phyloP scores from a whole-genome alignment of 495 filamentous ascomycete genomes.

The Neurospora sp. region DNA sequence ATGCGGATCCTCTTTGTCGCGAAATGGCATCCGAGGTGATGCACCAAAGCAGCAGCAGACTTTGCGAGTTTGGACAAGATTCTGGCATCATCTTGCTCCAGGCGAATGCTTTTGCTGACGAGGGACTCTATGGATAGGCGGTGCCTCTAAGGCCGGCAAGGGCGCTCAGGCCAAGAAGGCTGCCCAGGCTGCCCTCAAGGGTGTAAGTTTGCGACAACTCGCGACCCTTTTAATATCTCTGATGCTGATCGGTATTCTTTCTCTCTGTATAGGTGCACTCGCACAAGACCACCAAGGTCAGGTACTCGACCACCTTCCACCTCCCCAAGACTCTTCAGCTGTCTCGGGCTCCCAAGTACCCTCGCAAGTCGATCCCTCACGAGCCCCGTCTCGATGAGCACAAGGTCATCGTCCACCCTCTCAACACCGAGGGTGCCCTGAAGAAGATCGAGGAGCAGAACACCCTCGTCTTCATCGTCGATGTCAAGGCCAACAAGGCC shows the following conservation, averaged over 20 bases:
- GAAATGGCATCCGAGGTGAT: conserved; percentile 16
- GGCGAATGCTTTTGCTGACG: conserved; percentile 30
- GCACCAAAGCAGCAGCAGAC: conserved; percentile 51
- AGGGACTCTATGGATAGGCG: conserved; percentile 22
- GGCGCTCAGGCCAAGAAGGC: conserved; percentile 74
- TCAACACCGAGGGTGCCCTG: conserved; percentile 99
- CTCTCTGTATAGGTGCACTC: conserved; percentile 48
- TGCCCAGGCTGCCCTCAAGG: conserved; percentile 86
- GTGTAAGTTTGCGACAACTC: conserved; percentile 48
- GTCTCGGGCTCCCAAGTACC: conserved; percentile 89
- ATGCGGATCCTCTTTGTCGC: conserved; percentile 21
- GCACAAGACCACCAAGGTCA: conserved; percentile 87
- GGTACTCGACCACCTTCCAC: conserved; percentile 92
- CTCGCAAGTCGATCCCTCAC: conserved; percentile 85
- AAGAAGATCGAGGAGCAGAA: conserved; percentile 99
- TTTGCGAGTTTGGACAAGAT: conserved; percentile 45
- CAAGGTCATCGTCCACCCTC: conserved; percentile 72
- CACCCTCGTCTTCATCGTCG: conserved; percentile 97
- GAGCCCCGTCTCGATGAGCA: conserved; percentile 84
- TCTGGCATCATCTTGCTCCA: conserved; percentile 19
- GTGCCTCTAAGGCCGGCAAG: conserved; percentile 55
- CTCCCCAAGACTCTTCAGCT: conserved; percentile 89
- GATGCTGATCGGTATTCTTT: conserved; percentile 7
- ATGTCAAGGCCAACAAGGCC: conserved; percentile 98
- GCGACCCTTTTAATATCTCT: neutral